Evolutionary conservation across 176 grass and related monocot genomes (phyloP), one percentile per base, ranked within the genome.

Genomic region (Hsuehochloa calcarea): DNA sequence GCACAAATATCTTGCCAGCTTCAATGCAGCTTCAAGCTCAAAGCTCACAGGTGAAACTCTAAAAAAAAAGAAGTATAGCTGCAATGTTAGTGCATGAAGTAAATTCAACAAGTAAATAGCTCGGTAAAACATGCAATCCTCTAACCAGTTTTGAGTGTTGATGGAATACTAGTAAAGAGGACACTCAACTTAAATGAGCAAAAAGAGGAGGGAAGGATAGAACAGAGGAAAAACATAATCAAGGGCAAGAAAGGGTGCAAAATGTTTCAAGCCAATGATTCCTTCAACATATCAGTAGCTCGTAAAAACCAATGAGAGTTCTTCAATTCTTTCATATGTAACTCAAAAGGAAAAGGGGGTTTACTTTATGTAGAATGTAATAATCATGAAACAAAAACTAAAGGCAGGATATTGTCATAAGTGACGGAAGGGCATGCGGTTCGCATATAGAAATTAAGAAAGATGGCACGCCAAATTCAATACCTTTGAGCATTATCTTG

Each of bases 31-130:
- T 85, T 99, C 96, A 84, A 99, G 93, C 82, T 96, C 96, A 94
- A 99, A 99, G 82, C 96, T 99, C 90, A 99, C 90, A 74, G 96
- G 94, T 85, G 96, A 99, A 91, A 99, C 96, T 90, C 96, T 99
- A 88, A 35, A 86, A 35, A 84, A 59, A 49, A 74, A 63, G 63
- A 54, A 87, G 25, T 65, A 68, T 12, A 65, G 65, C 8, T 79
- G 40, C 22, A 68, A 47, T 83, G 31, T 87, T 83, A 84, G 74
- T 52, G 12, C 1, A 39, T 74, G 74, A 74, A 78, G 22, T 66
- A 80, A 50, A 47, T 41, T 52, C 45, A 50, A 37, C 25, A 78
- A 44, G 65, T 64, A 38, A 91, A 81, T 69, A 77, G 22, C 55
- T 77, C 40, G 55, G 39, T 31, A 70, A 71, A 70, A 54, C 31